These are phyloP conservation scores for Chenopodium suecicum DNA, from an alignment of 148 eudicot genomes.

Conservation along the genomic window DNA sequence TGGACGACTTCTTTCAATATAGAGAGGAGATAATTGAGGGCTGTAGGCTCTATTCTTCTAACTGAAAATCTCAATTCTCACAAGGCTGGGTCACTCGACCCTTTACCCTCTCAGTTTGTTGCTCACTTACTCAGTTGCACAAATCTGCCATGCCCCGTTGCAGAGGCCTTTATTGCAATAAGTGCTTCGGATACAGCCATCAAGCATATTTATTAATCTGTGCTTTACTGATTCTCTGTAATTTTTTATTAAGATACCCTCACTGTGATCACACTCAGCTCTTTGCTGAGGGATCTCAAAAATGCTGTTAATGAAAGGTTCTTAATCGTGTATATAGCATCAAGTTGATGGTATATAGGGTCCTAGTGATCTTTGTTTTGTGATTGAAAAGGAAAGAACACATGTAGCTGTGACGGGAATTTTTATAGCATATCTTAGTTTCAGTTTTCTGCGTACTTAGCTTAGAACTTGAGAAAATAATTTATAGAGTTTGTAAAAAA, in stretches of 20 bases:
- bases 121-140: too few species aligned
- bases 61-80: too few species aligned
- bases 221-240: background rate
- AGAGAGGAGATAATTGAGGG: too few species aligned
- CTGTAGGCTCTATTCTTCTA: too few species aligned
- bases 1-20: too few species aligned
- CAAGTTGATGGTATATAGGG: background rate
- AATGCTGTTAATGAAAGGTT: background rate
- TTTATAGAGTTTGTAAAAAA: conserved; percentile 17
- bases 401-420: conserved; percentile 2
- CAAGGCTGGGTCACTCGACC: too few species aligned
- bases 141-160: too few species aligned
- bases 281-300: background rate
- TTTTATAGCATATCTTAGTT: background rate
- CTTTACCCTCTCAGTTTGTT: too few species aligned
- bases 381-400: background rate
- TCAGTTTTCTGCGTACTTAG: conserved; percentile 5
- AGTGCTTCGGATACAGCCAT: background rate
- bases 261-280: too few species aligned
- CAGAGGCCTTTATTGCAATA: background rate
- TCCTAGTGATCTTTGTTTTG: background rate
- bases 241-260: conserved; percentile 21
- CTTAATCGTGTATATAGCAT: conserved; percentile 20
- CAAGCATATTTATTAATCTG: background rate
- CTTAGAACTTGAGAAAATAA: conserved; percentile 7